A percentile compares a stretch with the other conserved stretches of the same genome.
Evolutionary conservation across 768 basidiomycete species (phyloP).

Genomic region (Termitomyces eurrhizus): DNA sequence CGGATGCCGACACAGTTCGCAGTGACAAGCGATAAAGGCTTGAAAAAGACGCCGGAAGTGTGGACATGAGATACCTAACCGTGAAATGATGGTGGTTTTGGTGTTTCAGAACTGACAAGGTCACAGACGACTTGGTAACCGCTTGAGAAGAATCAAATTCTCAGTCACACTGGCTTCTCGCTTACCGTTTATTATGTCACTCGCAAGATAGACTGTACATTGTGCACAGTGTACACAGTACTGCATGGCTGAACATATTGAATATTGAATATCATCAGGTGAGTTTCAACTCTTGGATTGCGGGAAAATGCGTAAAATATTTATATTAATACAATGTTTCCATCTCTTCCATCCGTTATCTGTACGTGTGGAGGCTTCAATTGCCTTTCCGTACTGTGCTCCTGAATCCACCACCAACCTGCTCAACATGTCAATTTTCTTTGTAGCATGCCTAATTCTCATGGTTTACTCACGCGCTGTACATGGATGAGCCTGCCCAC

Average conservation of each 20-base stretch:
- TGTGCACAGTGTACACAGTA: background rate
- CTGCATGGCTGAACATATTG: background rate
- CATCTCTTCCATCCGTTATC: background rate
- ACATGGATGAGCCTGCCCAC: constrained; percentile 25
- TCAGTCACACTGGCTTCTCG: background rate
- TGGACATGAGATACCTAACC: constrained; percentile 4
- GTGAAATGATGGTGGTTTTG: background rate
- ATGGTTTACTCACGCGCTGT: constrained; percentile 12
- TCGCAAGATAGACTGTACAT: background rate
- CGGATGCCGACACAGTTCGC: constrained; percentile 52
- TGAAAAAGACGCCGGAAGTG: constrained; percentile 39
- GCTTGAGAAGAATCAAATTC: too few relatives aligned
- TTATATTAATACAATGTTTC: background rate
- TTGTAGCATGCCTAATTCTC: background rate
- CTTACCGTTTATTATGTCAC: background rate
- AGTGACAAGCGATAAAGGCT: constrained; percentile 61
- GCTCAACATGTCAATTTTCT: background rate
- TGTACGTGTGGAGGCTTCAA: background rate
- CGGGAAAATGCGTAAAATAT: background rate
- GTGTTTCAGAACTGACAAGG: background rate
- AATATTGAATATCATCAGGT: background rate
- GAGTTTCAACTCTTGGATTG: background rate
- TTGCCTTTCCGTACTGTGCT: background rate
- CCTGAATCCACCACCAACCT: constrained; percentile 3
- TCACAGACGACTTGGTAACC: background rate